Evolutionary conservation across 805 yeast genomes (phyloP).

Genomic region (Candida verbasci): DNA sequence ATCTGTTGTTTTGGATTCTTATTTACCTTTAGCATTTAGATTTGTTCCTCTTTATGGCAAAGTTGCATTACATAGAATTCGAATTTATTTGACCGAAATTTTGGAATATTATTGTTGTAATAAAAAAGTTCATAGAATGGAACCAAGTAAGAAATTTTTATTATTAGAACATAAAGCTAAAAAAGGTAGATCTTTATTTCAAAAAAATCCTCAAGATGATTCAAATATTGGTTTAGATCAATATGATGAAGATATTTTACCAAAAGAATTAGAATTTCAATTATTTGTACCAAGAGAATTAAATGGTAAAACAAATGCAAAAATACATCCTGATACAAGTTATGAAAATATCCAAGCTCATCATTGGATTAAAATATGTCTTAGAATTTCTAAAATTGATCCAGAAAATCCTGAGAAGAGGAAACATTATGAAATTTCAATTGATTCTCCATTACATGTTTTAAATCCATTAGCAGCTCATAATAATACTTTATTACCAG

Average conservation of each 20-base stretch:
- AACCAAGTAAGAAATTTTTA: slow-evolving; percentile 79
- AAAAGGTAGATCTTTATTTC: slow-evolving; percentile 44
- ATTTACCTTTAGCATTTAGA: slow-evolving; percentile 77
- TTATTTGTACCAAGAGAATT: slow-evolving; percentile 75
- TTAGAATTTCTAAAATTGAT: slow-evolving; percentile 70
- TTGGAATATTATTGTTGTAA: slow-evolving; percentile 84
- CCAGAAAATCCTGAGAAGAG: slow-evolving; percentile 53
- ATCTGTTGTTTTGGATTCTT: slow-evolving; percentile 77
- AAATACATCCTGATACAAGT: slow-evolving; percentile 81
- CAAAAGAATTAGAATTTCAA: slow-evolving; percentile 80
- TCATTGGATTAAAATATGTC: slow-evolving; percentile 92
- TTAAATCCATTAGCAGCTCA: slow-evolving; percentile 75
- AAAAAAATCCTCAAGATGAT: slow-evolving; percentile 25
- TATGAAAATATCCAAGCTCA: slow-evolving; percentile 76
- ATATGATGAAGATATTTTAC: slow-evolving; percentile 49
- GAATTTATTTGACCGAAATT: slow-evolving; percentile 84
- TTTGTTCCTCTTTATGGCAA: slow-evolving; percentile 80
- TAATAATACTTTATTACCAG: slow-evolving; percentile 73
- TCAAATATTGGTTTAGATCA: slow-evolving; percentile 26
- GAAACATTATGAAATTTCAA: slow-evolving; percentile 90
- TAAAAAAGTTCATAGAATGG: slow-evolving; percentile 86
- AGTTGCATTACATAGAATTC: slow-evolving; percentile 76
- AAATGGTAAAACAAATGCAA: slow-evolving; percentile 43
- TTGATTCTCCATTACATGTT: slow-evolving; percentile 90
- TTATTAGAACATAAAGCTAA: slow-evolving; percentile 75